phyloP scores from a whole-genome alignment of 2,329 filamentous ascomycete species.

The Alternaria gaisen region DNA sequence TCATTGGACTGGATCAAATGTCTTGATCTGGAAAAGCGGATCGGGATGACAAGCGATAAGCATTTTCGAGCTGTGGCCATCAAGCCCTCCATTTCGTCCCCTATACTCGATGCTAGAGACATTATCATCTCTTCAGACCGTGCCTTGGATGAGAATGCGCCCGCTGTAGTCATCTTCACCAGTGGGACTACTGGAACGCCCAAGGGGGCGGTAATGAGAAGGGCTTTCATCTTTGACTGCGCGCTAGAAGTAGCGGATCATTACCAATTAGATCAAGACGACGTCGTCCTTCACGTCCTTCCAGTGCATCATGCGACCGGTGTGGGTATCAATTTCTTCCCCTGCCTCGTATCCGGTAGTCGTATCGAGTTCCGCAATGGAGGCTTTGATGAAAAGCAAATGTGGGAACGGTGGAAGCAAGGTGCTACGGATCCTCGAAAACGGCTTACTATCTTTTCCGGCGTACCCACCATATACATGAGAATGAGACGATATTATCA shows the following conservation, averaged over 20 bases:
- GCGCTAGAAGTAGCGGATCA: slow-evolving; percentile 47
- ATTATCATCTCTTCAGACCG: slow-evolving; percentile 55
- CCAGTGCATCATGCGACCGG: slow-evolving; percentile 51
- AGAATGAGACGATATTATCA: slow-evolving; percentile 50
- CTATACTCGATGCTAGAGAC: slow-evolving; percentile 39
- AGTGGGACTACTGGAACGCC: slow-evolving; percentile 59
- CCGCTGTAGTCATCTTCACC: slow-evolving; percentile 57
- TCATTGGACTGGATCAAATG: slow-evolving; percentile 44
- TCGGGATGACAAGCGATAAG: slow-evolving; percentile 37
- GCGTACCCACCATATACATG: slow-evolving; percentile 51
- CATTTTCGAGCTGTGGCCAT: slow-evolving; percentile 52
- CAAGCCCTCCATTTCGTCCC: slow-evolving; percentile 43
- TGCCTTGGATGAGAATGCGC: slow-evolving; percentile 52
- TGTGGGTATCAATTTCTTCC: slow-evolving; percentile 49
- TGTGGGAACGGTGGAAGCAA: slow-evolving; percentile 48
- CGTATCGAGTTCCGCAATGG: slow-evolving; percentile 49
- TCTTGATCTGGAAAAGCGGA: slow-evolving; percentile 36
- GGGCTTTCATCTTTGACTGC: slow-evolving; percentile 51
- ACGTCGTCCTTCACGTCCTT: slow-evolving; percentile 47
- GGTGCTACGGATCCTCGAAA: slow-evolving; percentile 32
- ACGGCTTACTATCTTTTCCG: slow-evolving; percentile 48
- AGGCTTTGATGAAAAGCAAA: slow-evolving; percentile 47
- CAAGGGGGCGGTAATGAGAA: slow-evolving; percentile 57
- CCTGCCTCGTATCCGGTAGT: slow-evolving; percentile 44
- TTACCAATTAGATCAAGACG: slow-evolving; percentile 42